Evolutionary conservation across 2,329 filamentous ascomycete genomes (phyloP), one percentile per base, ranked within the genome.

Genomic region (Epichloe gansuensis): DNA sequence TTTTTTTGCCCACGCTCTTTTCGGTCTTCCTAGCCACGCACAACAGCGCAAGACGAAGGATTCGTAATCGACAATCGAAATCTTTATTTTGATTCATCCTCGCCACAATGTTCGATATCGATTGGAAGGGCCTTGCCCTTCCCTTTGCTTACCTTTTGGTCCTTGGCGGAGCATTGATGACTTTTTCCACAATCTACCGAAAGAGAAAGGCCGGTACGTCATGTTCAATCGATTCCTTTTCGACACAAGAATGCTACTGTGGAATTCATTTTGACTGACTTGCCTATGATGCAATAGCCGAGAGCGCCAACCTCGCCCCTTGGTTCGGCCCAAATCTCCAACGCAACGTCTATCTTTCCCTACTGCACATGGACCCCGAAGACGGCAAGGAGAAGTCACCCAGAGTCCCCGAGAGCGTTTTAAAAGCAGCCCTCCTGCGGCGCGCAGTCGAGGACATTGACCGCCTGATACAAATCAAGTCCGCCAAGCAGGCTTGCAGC

Each of bases 291-390:
- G 9, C 15, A 35, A 48, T 59, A 90, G 86, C 76, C 59, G 82
- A 89, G 72, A 86, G 86, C 62, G 85, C 88, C 51, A 88, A 87
- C 60, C 82, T 98, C 56, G 89, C 87, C 60, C 90, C 91, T 60
- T 98, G 93, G 91, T 98, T 98, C 71, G 84, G 85, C 25, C 80
- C 86, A 50, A 91, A 98, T 68, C 76, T 94, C 50, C 87, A 93
- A 70, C 88, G 91, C 70, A 91, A 98, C 70, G 82, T 98, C 65
- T 98, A 97, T 75, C 81, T 95, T 55, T 90, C 90, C 45, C 82
- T 98, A 42, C 77, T 96, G 50, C 90, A 98, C 72, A 78, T 93
- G 65, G 78, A 81, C 52, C 75, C 80, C 52, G 76, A 78, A 59
- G 71, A 74, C 37, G 78, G 77, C 52, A 72, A 79, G 55, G 82